Conservation (phyloP, 192 early-diverging fungal species). For the Martensiomyces pterosporus region DNA sequence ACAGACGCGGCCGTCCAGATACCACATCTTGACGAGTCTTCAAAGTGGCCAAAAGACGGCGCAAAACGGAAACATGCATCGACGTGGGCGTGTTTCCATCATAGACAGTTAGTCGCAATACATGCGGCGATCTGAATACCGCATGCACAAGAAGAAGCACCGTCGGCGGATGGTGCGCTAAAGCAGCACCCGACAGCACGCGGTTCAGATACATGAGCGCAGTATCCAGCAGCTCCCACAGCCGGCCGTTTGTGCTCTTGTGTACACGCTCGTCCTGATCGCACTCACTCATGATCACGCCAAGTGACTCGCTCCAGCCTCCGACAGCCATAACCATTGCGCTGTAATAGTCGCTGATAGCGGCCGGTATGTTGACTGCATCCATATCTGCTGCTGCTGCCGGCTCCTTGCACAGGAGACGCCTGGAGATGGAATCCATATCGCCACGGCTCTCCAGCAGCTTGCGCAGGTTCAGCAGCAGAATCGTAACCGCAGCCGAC, state of each 20-base stretch:
- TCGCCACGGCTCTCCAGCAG: conserved; percentile 11
- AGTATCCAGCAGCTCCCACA: conserved; percentile 32
- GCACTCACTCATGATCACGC: conserved; percentile 12
- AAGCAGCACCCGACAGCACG: conserved; percentile 25
- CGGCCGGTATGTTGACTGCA: background rate
- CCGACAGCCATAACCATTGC: conserved; percentile 22
- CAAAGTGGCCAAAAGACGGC: conserved; percentile 2
- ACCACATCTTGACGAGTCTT: background rate
- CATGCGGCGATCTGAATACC: conserved; percentile 7
- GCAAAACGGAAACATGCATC: conserved; percentile 3
- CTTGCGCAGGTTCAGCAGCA: conserved; percentile 10
- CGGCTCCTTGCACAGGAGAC: conserved; percentile 3
- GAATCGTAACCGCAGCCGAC: conserved; percentile 33
- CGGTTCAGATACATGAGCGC: conserved; percentile 37
- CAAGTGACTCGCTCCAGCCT: conserved; percentile 33
- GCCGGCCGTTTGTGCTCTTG: background rate
- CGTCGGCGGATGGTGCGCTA: conserved; percentile 19
- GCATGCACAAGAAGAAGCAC: conserved; percentile 21
- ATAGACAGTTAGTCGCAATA: background rate
- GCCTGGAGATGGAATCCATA: conserved; percentile 1
- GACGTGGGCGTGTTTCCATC: background rate
- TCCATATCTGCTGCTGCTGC: background rate
- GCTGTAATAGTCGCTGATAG: conserved; percentile 18
- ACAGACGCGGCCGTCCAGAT: background rate
- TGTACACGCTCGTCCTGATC: background rate